Percentiles rank a stretch among this genome's conserved stretches.
Evolutionary conservation across 2,329 filamentous ascomycete genomes (phyloP).

Genomic region (Mycogone perniciosa): DNA sequence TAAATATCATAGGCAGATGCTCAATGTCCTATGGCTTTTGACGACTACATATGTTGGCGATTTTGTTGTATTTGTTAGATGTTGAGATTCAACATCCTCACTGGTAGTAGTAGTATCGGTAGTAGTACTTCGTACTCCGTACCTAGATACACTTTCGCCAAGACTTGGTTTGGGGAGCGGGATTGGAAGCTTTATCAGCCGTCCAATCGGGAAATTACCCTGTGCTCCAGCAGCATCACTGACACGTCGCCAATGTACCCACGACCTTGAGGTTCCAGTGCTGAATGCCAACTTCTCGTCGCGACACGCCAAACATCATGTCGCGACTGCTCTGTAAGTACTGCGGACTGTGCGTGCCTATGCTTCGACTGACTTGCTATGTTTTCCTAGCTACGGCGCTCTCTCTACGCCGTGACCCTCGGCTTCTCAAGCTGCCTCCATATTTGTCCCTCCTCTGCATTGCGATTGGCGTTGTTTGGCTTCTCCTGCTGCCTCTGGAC

Average conservation of each 20-base stretch:
- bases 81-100: too few relatives aligned
- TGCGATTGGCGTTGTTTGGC: constrained; percentile 78
- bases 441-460: constrained; percentile 84
- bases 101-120: too few relatives aligned
- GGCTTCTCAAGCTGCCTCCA: constrained; percentile 75
- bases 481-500: constrained; percentile 82
- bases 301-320: constrained; percentile 1
- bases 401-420: constrained; percentile 71
- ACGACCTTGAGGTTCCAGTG: background rate
- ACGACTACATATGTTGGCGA: too few relatives aligned
- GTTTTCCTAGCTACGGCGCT: constrained; percentile 48
- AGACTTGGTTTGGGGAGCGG: too few relatives aligned
- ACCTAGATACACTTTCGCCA: too few relatives aligned
- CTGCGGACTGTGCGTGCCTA: background rate
- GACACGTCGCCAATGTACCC: background rate
- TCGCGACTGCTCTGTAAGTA: constrained; percentile 13
- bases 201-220: too few relatives aligned
- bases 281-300: background rate
- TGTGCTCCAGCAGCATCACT: background rate
- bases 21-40: too few relatives aligned
- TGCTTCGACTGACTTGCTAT: background rate
- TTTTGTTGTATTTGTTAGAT: too few relatives aligned
- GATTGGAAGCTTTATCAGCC: too few relatives aligned
- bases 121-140: too few relatives aligned
- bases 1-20: too few relatives aligned